Evolutionary conservation across 805 yeast genomes (phyloP).

Genomic region (Blastobotrys chiropterorum): DNA sequence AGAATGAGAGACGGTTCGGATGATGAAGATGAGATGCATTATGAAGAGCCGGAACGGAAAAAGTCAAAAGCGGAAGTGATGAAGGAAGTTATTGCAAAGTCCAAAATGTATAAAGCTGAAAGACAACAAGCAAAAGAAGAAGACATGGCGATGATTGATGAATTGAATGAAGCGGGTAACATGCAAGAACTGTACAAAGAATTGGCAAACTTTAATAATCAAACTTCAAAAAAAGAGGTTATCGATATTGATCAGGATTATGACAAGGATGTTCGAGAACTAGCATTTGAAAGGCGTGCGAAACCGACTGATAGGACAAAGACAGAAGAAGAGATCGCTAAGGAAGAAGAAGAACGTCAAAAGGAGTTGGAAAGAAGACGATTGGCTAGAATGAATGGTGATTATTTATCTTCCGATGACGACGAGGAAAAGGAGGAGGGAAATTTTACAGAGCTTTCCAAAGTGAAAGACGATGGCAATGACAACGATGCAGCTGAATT

Average conservation of each 20-base stretch:
- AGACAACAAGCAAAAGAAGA: conserved; percentile 36
- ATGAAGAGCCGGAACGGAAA: conserved; percentile 34
- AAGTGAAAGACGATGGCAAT: conserved; percentile 29
- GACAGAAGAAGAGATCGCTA: conserved; percentile 36
- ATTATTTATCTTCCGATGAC: conserved; percentile 24
- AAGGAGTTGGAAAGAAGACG: conserved; percentile 31
- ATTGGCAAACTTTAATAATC: conserved; percentile 10
- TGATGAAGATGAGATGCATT: conserved; percentile 34
- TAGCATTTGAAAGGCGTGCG: conserved; percentile 37
- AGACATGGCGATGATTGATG: conserved; percentile 32
- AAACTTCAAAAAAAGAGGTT: conserved; percentile 2
- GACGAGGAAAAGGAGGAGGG: conserved; percentile 27
- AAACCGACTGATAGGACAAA: conserved; percentile 38
- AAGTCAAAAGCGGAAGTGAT: conserved; percentile 38
- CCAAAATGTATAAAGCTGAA: conserved; percentile 36
- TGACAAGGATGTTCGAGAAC: conserved; percentile 33
- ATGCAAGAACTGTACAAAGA: conserved; percentile 30
- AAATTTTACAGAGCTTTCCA: too few relatives aligned
- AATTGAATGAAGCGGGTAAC: conserved; percentile 31
- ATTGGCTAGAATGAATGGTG: conserved; percentile 34
- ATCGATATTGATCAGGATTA: conserved; percentile 28
- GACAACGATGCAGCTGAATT: conserved; percentile 35
- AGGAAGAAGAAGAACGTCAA: conserved; percentile 29
- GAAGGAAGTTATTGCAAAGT: conserved; percentile 40
- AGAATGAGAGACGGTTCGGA: conserved; percentile 17